Conservation (phyloP, 257 asterid genomes). For the Forsythia viridissima region DNA sequence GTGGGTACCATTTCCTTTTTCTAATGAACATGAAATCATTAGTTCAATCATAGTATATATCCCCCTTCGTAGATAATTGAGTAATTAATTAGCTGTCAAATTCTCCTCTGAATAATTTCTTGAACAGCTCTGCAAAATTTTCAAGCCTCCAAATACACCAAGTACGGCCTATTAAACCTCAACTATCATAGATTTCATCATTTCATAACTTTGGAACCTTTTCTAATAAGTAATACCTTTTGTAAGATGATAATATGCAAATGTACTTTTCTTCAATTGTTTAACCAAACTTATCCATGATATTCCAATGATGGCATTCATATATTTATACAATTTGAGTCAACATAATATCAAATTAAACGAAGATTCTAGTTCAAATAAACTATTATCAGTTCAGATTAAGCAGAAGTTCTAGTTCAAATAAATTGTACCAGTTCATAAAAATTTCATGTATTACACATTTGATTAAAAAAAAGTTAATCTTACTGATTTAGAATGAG, state of each 20-base stretch:
- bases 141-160: neutral
- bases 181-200: neutral
- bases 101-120: neutral
- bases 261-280: neutral
- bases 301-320: neutral
- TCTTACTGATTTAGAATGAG: neutral
- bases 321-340: neutral
- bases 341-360: neutral
- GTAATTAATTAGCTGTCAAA: neutral
- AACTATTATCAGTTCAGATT: conserved; percentile 32
- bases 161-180: neutral
- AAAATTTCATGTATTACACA: conserved; percentile 73
- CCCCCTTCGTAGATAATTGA: neutral
- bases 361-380: no score
- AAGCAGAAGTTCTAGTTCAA: no score
- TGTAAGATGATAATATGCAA: no score
- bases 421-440: conserved; percentile 36
- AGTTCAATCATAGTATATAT: no score
- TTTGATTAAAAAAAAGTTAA: conserved; percentile 24
- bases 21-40: no score
- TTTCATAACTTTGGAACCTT: neutral
- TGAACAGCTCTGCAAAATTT: neutral
- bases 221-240: neutral
- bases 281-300: neutral
- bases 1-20: neutral